Evolutionary conservation across 768 basidiomycete species (phyloP), one percentile per base, ranked within the genome.

Genomic region (Lyophyllum decastes): DNA sequence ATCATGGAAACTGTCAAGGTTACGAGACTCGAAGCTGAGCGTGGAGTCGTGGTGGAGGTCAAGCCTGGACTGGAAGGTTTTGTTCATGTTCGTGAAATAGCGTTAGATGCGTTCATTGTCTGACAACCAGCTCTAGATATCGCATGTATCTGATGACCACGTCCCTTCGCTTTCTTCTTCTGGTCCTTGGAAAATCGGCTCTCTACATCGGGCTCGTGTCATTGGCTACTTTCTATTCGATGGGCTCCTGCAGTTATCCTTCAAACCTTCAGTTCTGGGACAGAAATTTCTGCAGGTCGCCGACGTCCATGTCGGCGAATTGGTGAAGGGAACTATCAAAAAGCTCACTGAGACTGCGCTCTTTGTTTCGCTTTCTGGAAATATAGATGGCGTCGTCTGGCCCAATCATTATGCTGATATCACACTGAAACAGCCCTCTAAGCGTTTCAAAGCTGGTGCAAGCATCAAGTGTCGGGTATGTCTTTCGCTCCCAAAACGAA

Each of bases 341-440:
- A 87, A 83, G 59, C 79, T 99, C 49, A 88, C 88, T 2, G 88
- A 92, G 56, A 80, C 84, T 33, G 89, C 84, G 0, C 74, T 99
- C 35, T 96, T 97, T 66, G 85, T 98, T 41, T 86, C 91, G 26
- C 78, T 98, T 54, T 86, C 89, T 4, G 94, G 92, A 5, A 92
- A 83, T 58, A 87, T 98, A 30, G 94, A 97, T 66, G 97, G 92
- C 26, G 89, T 97, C 25, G 80, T 98, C 21, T 97, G 93, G 91
- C 95, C 95, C 0, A 84, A 87, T 59, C 97, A 98, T 69, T 97
- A 92, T 69, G 94, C 97, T 11, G 97, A 99, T 70, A 95, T 98
- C 66, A 70, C 77, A n/a, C 80, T 98, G 64, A 97, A 95, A 68
- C 91, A 98, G 69, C 96, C 96, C 10, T 86, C 93, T 43, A 92